A percentile compares a stretch with the other conserved stretches of the same genome.
phyloP scores from a whole-genome alignment of 768 basidiomycete genomes.

The Albatrellus ellisii region DNA sequence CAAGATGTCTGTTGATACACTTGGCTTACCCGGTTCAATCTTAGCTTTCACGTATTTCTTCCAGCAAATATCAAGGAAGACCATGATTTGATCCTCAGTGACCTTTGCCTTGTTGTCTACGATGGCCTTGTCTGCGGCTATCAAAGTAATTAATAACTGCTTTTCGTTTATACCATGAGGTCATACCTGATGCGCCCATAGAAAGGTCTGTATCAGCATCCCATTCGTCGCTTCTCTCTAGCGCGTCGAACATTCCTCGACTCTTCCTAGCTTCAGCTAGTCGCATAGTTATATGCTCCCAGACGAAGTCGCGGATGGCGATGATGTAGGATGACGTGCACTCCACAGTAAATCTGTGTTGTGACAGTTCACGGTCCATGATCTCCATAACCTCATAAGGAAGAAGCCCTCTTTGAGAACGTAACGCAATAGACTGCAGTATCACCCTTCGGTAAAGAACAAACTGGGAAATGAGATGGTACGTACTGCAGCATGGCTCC shows the following conservation, averaged over 20 bases:
- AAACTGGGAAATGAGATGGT: not conserved
- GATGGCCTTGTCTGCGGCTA: slow-evolving; percentile 54
- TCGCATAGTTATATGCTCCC: slow-evolving; percentile 45
- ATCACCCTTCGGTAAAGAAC: not conserved
- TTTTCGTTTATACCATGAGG: not conserved
- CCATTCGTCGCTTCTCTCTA: slow-evolving; percentile 64
- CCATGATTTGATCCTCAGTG: slow-evolving; percentile 63
- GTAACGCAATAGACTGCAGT: slow-evolving; percentile 46
- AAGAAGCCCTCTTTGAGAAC: slow-evolving; percentile 50
- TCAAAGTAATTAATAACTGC: not conserved
- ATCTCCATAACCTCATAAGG: slow-evolving; percentile 81
- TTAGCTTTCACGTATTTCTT: slow-evolving; percentile 89
- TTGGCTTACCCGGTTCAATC: slow-evolving; percentile 72
- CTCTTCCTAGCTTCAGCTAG: slow-evolving; percentile 55
- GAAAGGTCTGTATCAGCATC: slow-evolving; percentile 66
- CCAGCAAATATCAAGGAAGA: slow-evolving; percentile 82
- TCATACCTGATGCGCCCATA: slow-evolving; percentile 59
- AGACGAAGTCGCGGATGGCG: slow-evolving; percentile 59
- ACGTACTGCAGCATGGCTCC: slow-evolving; percentile 71
- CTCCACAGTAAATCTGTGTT: slow-evolving; percentile 46
- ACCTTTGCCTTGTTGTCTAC: slow-evolving; percentile 91
- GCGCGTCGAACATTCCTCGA: slow-evolving; percentile 76
- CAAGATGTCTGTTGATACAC: not conserved
- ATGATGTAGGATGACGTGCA: slow-evolving; percentile 61
- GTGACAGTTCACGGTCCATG: slow-evolving; percentile 47